Evolutionary conservation across 768 basidiomycete genomes (phyloP).

Genomic region (Exsudoporus frostii): DNA sequence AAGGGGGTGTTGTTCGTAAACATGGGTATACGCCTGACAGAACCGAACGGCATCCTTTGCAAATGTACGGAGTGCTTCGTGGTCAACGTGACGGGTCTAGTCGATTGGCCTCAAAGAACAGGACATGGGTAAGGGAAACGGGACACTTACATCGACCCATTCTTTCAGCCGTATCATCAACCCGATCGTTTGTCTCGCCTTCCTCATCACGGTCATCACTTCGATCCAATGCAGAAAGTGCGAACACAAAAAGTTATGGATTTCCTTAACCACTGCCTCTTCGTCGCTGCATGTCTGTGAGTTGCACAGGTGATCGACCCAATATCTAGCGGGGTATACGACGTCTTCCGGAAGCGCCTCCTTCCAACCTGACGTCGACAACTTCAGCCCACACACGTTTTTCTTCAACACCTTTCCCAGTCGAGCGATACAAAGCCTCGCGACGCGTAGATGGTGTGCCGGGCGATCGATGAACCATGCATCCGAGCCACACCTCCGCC

Average conservation of each 20-base stretch:
- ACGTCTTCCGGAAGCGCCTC: constrained; percentile 24
- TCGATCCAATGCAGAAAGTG: constrained; percentile 36
- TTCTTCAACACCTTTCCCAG: constrained; percentile 20
- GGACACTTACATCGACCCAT: constrained; percentile 24
- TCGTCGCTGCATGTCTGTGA: constrained; percentile 5
- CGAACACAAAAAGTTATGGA: constrained; percentile 18
- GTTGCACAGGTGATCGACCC: constrained; percentile 31
- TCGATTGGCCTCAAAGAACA: neutral
- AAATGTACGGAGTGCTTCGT: constrained; percentile 19
- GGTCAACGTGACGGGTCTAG: constrained; percentile 12
- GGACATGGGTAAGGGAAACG: neutral
- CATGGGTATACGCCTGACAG: constrained; percentile 29
- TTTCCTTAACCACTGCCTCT: constrained; percentile 7
- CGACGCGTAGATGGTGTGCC: constrained; percentile 20
- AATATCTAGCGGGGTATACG: constrained; percentile 23
- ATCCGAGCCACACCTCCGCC: constrained; percentile 26
- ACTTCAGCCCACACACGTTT: constrained; percentile 22
- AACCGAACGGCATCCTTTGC: constrained; percentile 30
- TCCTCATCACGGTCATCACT: constrained; percentile 29
- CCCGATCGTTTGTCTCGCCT: constrained; percentile 32
- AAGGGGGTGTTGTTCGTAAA: constrained; percentile 33
- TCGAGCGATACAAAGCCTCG: constrained; percentile 23
- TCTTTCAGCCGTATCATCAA: constrained; percentile 24
- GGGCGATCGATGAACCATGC: constrained; percentile 29
- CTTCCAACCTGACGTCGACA: constrained; percentile 18